phyloP scores from a whole-genome alignment of 1,139 yeast species.

The Tardiomyces digboiensis region DNA sequence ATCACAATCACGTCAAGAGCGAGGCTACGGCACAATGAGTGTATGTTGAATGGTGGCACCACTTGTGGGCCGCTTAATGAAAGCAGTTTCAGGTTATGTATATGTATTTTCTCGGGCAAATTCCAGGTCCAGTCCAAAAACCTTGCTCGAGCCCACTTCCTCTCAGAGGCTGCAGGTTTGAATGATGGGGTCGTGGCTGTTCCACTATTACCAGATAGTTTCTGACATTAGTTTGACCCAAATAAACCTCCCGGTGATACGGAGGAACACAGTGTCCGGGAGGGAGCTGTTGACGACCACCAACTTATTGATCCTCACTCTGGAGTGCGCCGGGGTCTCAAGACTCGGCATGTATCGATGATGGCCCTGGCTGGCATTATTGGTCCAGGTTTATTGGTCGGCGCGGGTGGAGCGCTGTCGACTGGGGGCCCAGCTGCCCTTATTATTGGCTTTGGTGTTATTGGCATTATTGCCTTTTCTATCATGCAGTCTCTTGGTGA shows the following conservation, averaged over 20 bases:
- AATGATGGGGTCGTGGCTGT: no score
- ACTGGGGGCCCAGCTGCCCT: constrained; percentile 59
- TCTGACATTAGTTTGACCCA: no score
- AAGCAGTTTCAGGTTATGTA: no score
- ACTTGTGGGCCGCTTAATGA: no score
- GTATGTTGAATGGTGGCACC: no score
- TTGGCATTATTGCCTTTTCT: constrained; percentile 49
- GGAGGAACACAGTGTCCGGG: not conserved
- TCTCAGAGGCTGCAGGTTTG: no score
- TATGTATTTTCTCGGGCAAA: no score
- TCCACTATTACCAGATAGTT: no score
- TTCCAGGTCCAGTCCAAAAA: no score
- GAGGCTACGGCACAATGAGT: not conserved
- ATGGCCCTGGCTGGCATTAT: constrained; percentile 59
- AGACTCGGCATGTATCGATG: constrained; percentile 44
- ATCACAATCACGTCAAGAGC: not conserved
- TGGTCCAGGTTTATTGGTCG: constrained; percentile 61
- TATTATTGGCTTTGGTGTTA: constrained; percentile 45
- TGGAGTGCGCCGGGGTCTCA: constrained; percentile 40
- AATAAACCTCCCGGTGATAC: not conserved
- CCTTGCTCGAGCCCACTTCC: no score
- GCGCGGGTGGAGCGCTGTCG: constrained; percentile 51
- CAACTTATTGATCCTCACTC: constrained; percentile 23
- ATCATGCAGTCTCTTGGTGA: constrained; percentile 59
- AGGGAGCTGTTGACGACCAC: not conserved